Percentiles rank a stretch among this genome's conserved stretches.
Evolutionary conservation across 768 basidiomycete species (phyloP).

Genomic region (Lyophyllum shimeji): DNA sequence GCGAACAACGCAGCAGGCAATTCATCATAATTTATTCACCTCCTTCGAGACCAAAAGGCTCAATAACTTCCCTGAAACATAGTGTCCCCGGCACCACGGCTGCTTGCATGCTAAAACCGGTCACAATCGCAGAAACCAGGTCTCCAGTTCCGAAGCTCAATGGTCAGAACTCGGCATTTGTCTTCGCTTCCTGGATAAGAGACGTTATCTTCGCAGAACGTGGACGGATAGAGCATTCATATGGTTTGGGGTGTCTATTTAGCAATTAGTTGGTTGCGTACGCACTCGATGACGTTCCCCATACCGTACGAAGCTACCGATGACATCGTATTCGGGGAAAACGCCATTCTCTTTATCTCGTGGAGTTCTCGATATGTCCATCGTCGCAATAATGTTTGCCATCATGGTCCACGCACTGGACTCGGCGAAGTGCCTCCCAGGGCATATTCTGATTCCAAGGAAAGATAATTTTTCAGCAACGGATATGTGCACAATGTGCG

Average conservation of each 20-base stretch:
- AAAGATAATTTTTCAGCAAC: background rate
- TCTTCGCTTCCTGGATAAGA: constrained; percentile 30
- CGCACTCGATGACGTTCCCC: constrained; percentile 12
- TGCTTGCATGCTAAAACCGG: background rate
- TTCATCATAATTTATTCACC: background rate
- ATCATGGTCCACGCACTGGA: constrained; percentile 44
- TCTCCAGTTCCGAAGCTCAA: no score
- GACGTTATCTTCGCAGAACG: constrained; percentile 32
- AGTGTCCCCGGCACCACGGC: background rate
- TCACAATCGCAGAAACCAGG: background rate
- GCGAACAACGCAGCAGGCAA: background rate
- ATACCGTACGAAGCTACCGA: constrained; percentile 47
- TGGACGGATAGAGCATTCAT: constrained; percentile 44
- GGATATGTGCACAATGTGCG: background rate
- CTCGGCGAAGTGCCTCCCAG: constrained; percentile 54
- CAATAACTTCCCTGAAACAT: background rate
- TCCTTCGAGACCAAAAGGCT: background rate
- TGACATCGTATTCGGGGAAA: constrained; percentile 36
- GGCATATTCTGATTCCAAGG: constrained; percentile 42
- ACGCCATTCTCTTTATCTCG: constrained; percentile 44
- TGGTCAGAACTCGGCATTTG: constrained; percentile 12
- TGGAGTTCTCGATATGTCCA: constrained; percentile 40
- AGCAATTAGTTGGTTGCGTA: background rate
- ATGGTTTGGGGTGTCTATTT: constrained; percentile 51
- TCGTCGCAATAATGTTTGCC: constrained; percentile 41